phyloP scores from a whole-genome alignment of 2,329 filamentous ascomycete species.

The Gnomoniopsis sp. region DNA sequence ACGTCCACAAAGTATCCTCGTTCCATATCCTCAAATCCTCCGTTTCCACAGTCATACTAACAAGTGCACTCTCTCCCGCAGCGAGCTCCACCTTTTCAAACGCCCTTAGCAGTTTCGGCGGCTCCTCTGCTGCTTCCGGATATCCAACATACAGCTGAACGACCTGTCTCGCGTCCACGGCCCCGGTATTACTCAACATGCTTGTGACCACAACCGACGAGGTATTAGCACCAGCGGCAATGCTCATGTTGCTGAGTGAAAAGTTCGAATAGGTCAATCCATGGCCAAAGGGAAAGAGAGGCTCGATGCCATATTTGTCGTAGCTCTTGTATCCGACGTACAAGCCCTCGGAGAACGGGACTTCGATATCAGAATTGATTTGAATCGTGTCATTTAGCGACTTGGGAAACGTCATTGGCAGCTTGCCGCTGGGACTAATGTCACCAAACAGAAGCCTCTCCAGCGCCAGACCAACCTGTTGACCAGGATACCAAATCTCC shows the following conservation, averaged over 20 bases:
- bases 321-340: conserved; percentile 1
- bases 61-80: not conserved
- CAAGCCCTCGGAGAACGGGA: not conserved
- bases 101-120: not conserved
- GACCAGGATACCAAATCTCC: conserved; percentile 11
- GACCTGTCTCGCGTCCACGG: not conserved
- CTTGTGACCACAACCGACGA: not conserved
- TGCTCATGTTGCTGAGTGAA: not conserved
- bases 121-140: not conserved
- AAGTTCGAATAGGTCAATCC: not conserved
- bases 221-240: not conserved
- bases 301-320: not conserved
- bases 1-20: conserved; percentile 14
- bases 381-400: conserved; percentile 6
- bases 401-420: conserved; percentile 13
- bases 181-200: not conserved
- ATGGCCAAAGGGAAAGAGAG: conserved; percentile 2
- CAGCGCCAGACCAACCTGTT: conserved; percentile 14
- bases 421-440: conserved; percentile 17
- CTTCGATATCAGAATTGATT: not conserved
- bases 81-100: not conserved
- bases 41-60: conserved; percentile 8
- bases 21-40: conserved; percentile 20
- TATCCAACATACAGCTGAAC: conserved; percentile 2
- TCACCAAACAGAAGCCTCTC: conserved; percentile 15